phyloP scores from a whole-genome alignment of 331 rosid genomes.

The Malus hybrid region DNA sequence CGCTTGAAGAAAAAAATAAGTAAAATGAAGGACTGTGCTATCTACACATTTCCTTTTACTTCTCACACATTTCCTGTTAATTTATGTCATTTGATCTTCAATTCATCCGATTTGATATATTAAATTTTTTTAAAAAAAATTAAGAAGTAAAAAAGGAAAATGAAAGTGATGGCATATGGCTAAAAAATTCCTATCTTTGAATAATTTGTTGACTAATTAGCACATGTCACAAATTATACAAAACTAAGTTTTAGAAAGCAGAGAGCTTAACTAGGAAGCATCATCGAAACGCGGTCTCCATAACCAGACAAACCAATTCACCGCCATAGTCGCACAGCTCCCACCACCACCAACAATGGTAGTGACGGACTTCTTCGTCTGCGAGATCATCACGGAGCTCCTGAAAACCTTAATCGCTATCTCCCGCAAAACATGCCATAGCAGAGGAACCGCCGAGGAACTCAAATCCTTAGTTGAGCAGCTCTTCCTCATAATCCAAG shows the following conservation, averaged over 20 bases:
- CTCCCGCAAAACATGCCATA: slow-evolving; percentile 44
- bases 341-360: slow-evolving; percentile 28
- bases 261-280: neutral
- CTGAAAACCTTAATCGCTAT: slow-evolving; percentile 36
- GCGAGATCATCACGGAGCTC: slow-evolving; percentile 78
- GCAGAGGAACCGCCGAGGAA: slow-evolving; percentile 54
- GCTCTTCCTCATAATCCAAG: slow-evolving; percentile 49
- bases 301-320: neutral
- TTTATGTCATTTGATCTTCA: too few species aligned
- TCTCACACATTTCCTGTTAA: too few species aligned
- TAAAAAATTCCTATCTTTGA: neutral
- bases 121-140: too few species aligned
- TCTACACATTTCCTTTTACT: too few species aligned
- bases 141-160: too few species aligned
- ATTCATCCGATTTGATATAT: too few species aligned
- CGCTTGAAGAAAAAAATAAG: too few species aligned
- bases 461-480: slow-evolving; percentile 23
- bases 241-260: neutral
- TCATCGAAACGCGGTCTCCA: neutral
- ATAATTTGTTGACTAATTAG: neutral
- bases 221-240: neutral
- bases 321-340: neutral
- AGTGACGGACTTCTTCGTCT: slow-evolving; percentile 66
- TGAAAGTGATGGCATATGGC: too few species aligned
- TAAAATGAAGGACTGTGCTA: too few species aligned